Evolutionary conservation across 1,284 basidiomycete genomes (phyloP).

Genomic region (Boletus semigastroideus): DNA sequence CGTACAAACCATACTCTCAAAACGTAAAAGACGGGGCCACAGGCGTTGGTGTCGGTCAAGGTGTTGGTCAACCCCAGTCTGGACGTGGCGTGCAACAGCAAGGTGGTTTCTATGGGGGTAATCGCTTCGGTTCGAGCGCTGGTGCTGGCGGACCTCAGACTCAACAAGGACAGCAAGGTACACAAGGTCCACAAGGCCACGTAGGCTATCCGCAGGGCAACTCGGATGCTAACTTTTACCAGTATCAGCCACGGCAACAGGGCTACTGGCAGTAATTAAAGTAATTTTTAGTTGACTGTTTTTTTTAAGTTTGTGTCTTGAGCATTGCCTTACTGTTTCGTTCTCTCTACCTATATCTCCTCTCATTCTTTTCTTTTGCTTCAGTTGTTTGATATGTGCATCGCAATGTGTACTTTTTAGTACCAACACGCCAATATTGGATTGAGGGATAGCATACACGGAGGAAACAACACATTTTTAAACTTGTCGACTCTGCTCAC

Average conservation of each 20-base stretch:
- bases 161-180: constrained; percentile 44
- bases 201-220: constrained; percentile 57
- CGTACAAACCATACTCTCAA: constrained; percentile 70
- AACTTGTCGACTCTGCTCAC: no score
- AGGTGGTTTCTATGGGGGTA: constrained; percentile 59
- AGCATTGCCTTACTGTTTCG: constrained; percentile 12
- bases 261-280: constrained; percentile 64
- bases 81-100: constrained; percentile 54
- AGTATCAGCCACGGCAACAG: constrained; percentile 65
- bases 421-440: no score
- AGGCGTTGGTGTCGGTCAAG: constrained; percentile 45
- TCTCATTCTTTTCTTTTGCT: constrained; percentile 24
- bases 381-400: constrained; percentile 32
- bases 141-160: constrained; percentile 41
- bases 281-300: constrained; percentile 18
- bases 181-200: constrained; percentile 61
- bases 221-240: constrained; percentile 64
- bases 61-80: constrained; percentile 41
- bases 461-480: background rate
- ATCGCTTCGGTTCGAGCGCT: constrained; percentile 54
- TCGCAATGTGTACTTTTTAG: no score
- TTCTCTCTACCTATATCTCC: constrained; percentile 20
- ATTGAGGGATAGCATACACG: background rate
- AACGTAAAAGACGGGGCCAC: constrained; percentile 58
- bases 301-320: no score